Base-by-base conservation (phyloP, 2,329 filamentous ascomycete genomes). In the Pseudogymnoascus sp. region DNA sequence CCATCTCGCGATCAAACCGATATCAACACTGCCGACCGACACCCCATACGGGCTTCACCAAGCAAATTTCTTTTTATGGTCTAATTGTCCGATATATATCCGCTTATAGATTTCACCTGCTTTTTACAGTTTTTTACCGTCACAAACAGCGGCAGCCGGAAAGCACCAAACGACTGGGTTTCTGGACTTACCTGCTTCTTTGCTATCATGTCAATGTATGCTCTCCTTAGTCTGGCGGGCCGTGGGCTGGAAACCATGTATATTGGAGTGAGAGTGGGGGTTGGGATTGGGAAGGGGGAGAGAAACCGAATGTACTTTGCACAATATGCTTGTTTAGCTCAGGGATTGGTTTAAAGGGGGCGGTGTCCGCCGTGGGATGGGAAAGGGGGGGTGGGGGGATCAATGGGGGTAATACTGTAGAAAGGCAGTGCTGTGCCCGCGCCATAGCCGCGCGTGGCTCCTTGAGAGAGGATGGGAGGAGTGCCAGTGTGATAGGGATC, bases 21-120 rank as follows among this genome's bases (percentile, higher is more conserved):
- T 31, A 52, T 52, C 45, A 52, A 52, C 7, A 29, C 45, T n/a
- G n/a, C 45, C 26, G 26, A 31, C 45, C 23, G 23, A 31, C 45
- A 52, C 45, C 45, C 45, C 45, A 31, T 12, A 52, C 45, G 45
- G 26, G 45, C 14, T 52, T 52, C 26, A 52, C 45, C 45, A 11
- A 5, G 26, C 23, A 52, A 52, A 19, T 19, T 31, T 52, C 31
- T n/a, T 43, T 43, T 49, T 52, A 52, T 6, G 26, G 45, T 52
- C 45, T 52, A 52, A 52, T 11, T 52, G 45, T 52, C 26, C 45
- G 26, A 52, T 52, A 52, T 52, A 52, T 52, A 52, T 52, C 45
- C 45, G 45, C 45, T 31, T 52, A 52, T 52, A 52, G 45, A 52
- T 52, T 52, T 52, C 45, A 52, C 45, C 45, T 52, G 45, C 14